Percentiles rank a stretch among this genome's conserved stretches.
phyloP scores from a whole-genome alignment of 23 red algal species.

The Agarophyton chilense region DNA sequence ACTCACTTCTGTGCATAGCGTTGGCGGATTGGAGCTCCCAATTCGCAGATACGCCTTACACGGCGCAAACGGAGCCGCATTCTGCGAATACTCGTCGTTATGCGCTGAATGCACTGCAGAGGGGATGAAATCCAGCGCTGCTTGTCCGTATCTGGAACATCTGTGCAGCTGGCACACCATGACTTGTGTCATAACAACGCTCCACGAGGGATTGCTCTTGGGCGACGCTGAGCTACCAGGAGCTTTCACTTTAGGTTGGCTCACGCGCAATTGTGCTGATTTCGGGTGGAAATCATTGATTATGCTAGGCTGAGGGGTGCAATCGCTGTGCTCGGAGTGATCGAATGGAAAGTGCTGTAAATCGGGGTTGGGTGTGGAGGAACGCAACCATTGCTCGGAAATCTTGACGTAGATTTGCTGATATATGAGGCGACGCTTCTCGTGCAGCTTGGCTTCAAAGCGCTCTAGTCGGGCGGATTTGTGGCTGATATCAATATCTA shows the following conservation, averaged over 20 bases:
- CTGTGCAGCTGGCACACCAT: slow-evolving; percentile 47
- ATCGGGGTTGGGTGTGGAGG: not conserved
- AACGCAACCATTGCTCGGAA: slow-evolving; percentile 49
- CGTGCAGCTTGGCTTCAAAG: slow-evolving; percentile 41
- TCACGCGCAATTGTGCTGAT: not conserved
- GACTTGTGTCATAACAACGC: not conserved
- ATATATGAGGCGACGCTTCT: slow-evolving; percentile 57
- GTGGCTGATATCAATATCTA: slow-evolving; percentile 33
- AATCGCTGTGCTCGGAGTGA: slow-evolving; percentile 13
- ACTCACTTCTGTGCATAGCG: slow-evolving; percentile 25
- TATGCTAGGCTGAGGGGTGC: not conserved
- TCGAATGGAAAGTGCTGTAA: not conserved
- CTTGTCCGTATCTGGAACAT: slow-evolving; percentile 37
- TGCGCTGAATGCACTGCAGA: not conserved
- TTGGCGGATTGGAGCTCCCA: slow-evolving; percentile 8
- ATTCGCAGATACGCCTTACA: slow-evolving; percentile 16
- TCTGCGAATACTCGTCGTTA: not conserved
- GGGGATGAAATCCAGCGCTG: slow-evolving; percentile 48
- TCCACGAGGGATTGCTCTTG: not conserved
- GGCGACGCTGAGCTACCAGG: not conserved
- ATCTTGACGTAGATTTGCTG: slow-evolving; percentile 65
- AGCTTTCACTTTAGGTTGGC: not conserved
- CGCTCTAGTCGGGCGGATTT: slow-evolving; percentile 6
- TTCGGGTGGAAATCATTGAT: not conserved
- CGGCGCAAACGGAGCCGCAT: not conserved